phyloP scores from a whole-genome alignment of 495 filamentous ascomycete species.

The Hyaloscypha variabilis region DNA sequence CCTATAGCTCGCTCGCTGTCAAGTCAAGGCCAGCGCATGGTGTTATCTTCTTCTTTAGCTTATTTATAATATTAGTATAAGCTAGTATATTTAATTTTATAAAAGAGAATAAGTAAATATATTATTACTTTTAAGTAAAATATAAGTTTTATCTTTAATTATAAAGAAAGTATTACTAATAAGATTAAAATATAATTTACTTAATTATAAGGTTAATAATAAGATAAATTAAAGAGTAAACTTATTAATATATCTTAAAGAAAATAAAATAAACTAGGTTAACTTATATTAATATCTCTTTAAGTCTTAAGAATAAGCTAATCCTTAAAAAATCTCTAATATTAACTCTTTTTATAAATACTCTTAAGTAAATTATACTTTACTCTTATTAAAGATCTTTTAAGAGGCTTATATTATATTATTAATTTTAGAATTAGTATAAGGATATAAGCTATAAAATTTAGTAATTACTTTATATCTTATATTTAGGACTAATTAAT shows the following conservation, averaged over 20 bases:
- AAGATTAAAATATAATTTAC: not conserved
- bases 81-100: not conserved
- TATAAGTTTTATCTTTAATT: not conserved
- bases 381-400: constrained; percentile 37
- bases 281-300: not conserved
- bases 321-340: constrained; percentile 39
- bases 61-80: not conserved
- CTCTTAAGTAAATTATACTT: constrained; percentile 49
- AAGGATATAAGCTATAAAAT: constrained; percentile 50
- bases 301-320: too few species aligned
- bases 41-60: too few species aligned
- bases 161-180: too few species aligned
- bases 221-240: too few species aligned
- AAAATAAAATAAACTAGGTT: not conserved
- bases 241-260: too few species aligned
- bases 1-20: too few species aligned
- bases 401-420: too few species aligned
- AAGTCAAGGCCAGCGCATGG: too few species aligned
- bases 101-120: not conserved
- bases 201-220: not conserved
- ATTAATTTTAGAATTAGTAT: constrained; percentile 61
- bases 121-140: not conserved
- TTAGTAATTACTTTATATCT: constrained; percentile 28
- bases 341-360: constrained; percentile 53
- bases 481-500: too few species aligned